Evolutionary conservation across 1,139 yeast genomes (phyloP).

Genomic region (Geotrichum macrosporum): DNA sequence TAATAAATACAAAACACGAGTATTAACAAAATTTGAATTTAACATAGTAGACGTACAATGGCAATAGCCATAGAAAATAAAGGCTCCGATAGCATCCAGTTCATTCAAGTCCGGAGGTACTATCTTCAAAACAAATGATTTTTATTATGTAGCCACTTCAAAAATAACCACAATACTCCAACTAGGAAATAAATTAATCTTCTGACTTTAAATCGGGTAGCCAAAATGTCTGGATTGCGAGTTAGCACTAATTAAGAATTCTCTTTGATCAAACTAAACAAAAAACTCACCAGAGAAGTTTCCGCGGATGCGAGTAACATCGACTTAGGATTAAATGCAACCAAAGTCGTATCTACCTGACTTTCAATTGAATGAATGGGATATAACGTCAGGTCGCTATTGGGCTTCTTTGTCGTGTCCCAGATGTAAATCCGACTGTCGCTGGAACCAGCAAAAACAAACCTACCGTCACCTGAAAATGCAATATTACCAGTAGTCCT

Average conservation of each 20-base stretch:
- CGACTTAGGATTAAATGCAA: constrained; percentile 73
- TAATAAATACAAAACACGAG: no score
- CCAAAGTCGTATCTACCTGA: constrained; percentile 44
- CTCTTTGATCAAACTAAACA: no score
- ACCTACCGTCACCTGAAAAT: constrained; percentile 79
- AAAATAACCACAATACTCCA: no score
- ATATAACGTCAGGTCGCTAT: constrained; percentile 33
- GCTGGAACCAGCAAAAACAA: constrained; percentile 58
- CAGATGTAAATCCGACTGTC: constrained; percentile 57
- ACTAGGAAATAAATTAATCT: background rate
- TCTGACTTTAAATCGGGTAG: constrained; percentile 30
- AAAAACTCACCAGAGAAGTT: constrained; percentile 40
- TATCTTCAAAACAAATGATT: no score
- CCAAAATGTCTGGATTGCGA: constrained; percentile 36
- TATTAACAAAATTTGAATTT: no score
- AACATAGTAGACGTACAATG: no score
- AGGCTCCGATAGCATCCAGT: no score
- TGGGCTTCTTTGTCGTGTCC: constrained; percentile 41
- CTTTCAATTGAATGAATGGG: constrained; percentile 35
- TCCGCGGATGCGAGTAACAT: constrained; percentile 82
- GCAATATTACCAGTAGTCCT: constrained; percentile 45
- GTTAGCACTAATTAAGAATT: no score
- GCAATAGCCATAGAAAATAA: no score
- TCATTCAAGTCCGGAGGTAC: no score
- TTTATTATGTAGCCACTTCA: no score